phyloP scores from a whole-genome alignment of 306 rosid species.

The Lithocarpus polystachyus region DNA sequence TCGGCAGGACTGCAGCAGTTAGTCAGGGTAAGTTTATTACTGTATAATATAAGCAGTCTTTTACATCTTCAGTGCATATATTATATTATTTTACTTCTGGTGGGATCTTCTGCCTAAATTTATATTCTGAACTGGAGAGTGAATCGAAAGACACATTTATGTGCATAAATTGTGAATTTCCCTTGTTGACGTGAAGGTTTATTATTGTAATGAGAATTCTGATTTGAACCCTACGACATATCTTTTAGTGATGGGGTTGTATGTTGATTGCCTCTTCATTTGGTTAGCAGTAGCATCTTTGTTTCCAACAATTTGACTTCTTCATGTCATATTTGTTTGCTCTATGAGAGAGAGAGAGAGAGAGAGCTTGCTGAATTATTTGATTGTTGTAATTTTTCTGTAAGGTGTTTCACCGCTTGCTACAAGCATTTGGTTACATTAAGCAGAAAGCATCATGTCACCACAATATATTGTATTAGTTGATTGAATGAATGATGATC shows the following conservation, averaged over 20 bases:
- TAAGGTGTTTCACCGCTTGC: not conserved
- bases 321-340: not conserved
- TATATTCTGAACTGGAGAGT: not conserved
- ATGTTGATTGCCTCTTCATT: not conserved
- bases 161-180: not conserved
- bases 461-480: not conserved
- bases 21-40: constrained; percentile 54
- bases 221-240: not conserved
- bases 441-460: not conserved
- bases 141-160: not conserved
- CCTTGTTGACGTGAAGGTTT: not conserved
- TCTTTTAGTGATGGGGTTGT: not conserved
- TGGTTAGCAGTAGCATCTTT: not conserved
- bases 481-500: not conserved
- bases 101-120: not conserved
- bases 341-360: not conserved
- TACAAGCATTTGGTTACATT: not conserved
- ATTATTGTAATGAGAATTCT: not conserved
- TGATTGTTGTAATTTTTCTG: not conserved
- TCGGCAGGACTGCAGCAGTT: constrained; percentile 73
- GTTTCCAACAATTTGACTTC: not conserved
- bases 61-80: not conserved
- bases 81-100: not conserved
- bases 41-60: not conserved
- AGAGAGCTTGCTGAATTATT: not conserved